Evolutionary conservation across 768 basidiomycete genomes (phyloP), one percentile per base, ranked within the genome.

Genomic region (Agrocybe chaxingu): DNA sequence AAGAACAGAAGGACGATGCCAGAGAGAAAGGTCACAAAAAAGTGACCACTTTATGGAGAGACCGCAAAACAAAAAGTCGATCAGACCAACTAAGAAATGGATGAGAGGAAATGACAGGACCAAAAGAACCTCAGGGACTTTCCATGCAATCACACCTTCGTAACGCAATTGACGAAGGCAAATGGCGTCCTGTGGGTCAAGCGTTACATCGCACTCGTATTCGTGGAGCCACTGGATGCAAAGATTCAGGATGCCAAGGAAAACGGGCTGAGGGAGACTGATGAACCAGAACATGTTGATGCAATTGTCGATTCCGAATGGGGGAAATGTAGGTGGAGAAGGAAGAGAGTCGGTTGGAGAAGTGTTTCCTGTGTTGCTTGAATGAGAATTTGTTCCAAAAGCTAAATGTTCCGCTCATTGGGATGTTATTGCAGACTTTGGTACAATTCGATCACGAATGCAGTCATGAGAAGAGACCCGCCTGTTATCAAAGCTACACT

Each of bases 391-490:
- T 55, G 56, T 2, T 60, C 47, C 18, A 73, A 56, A 45, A 68
- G 61, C 39, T 50, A 56, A n/a, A 55, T 55, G 8, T 62, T 63
- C n/a, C 52, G 53, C 7, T 64, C 61, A 24, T 50, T 46, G 1
- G 68, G 58, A 45, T 74, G 58, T 39, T 60, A 62, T n/a, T 62
- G 48, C 8, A 75, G 61, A 30, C 58, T 52, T 32, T 64, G 57
- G 48, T 71, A 68, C 11, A 66, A 69, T 45, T 71, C 65, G 12
- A 72, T 62, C 5, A 70, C 64, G 47, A 75, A 75, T 1, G 72
- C 62, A 2, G 67, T 69, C 10, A 71, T 61, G 72, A 71, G 55
- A 75, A 75, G 8, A 75, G 60, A 64, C 73, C 74, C 32, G 70
- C 66, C 72, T 74, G 29, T 11, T 45, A 6, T 24, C n/a, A 13